These are phyloP conservation scores for Talinum fruticosum DNA, from an alignment of 148 eudicot species.

Conservation along the genomic window DNA sequence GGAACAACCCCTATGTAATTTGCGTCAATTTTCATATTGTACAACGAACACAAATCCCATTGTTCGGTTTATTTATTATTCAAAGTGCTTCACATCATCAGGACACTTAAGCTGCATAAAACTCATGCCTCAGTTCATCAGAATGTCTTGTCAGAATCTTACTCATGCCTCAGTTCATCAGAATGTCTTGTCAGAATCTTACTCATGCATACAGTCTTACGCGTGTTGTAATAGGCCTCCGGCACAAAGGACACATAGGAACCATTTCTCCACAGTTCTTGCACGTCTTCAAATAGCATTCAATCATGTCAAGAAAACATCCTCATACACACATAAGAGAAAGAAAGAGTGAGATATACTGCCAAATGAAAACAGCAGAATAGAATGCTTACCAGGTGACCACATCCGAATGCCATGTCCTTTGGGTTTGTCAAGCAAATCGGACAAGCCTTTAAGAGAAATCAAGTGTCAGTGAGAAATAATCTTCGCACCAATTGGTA, in stretches of 20 bases:
- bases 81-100: background rate
- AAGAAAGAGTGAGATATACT: background rate
- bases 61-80: background rate
- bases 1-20: too few relatives aligned
- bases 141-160: background rate
- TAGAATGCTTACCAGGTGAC: conserved; percentile 60
- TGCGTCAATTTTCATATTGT: too few relatives aligned
- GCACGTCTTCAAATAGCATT: conserved; percentile 47
- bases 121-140: too few relatives aligned
- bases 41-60: too few relatives aligned
- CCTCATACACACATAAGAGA: background rate
- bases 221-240: conserved; percentile 55
- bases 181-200: background rate
- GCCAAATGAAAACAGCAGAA: too few relatives aligned
- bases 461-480: background rate
- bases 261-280: conserved; percentile 58
- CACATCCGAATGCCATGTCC: conserved; percentile 87
- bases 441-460: conserved; percentile 50
- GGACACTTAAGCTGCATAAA: background rate
- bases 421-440: conserved; percentile 70
- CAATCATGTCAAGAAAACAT: background rate
- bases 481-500: background rate
- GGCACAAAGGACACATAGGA: conserved; percentile 57
- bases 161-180: conserved; percentile 23
- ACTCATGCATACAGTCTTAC: conserved; percentile 50